A percentile compares a stretch with the other conserved stretches of the same genome.
Evolutionary conservation across 148 eudicot species (phyloP).

Genomic region (Spergularia bocconei): DNA sequence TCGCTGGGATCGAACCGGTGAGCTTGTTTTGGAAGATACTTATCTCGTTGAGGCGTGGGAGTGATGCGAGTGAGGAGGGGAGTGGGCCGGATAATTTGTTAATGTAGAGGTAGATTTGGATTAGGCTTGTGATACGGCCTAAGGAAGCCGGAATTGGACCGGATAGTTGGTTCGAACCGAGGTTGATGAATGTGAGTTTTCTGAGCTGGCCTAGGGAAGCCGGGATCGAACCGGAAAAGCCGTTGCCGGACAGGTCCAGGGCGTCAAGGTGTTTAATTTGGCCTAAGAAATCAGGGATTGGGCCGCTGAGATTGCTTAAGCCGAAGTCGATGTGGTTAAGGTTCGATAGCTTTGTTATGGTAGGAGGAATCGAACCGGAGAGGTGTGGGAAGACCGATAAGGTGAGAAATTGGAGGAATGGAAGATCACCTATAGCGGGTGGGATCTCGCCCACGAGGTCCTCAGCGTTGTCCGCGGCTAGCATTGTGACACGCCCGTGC

Average conservation of each 20-base stretch:
- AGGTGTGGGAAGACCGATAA: slow-evolving; percentile 30
- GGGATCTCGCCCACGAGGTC: slow-evolving; percentile 33
- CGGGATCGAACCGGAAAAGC: slow-evolving; percentile 40
- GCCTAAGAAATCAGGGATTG: slow-evolving; percentile 24
- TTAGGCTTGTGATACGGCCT: not conserved
- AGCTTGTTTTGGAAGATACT: slow-evolving; percentile 24
- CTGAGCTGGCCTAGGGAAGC: slow-evolving; percentile 19
- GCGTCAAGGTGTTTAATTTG: not conserved
- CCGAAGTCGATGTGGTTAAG: slow-evolving; percentile 21
- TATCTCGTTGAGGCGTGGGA: slow-evolving; percentile 6
- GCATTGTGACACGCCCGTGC: slow-evolving; percentile 28
- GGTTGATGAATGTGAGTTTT: slow-evolving; percentile 19
- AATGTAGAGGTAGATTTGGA: slow-evolving; percentile 6
- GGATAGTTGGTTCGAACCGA: slow-evolving; percentile 18
- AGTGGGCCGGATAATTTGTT: slow-evolving; percentile 18
- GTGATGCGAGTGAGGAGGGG: slow-evolving; percentile 4
- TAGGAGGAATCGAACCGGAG: slow-evolving; percentile 39
- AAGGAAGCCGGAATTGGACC: slow-evolving; percentile 17
- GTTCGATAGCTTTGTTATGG: slow-evolving; percentile 24
- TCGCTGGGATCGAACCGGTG: slow-evolving; percentile 38
- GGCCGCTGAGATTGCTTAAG: slow-evolving; percentile 28
- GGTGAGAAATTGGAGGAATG: slow-evolving; percentile 24
- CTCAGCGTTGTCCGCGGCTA: slow-evolving; percentile 18
- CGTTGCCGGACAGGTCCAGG: slow-evolving; percentile 26
- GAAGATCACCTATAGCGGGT: slow-evolving; percentile 30